Percentiles rank a stretch among this genome's conserved stretches.
phyloP scores from a whole-genome alignment of 2,329 filamentous ascomycete species.

The Aureobasidium sp. region DNA sequence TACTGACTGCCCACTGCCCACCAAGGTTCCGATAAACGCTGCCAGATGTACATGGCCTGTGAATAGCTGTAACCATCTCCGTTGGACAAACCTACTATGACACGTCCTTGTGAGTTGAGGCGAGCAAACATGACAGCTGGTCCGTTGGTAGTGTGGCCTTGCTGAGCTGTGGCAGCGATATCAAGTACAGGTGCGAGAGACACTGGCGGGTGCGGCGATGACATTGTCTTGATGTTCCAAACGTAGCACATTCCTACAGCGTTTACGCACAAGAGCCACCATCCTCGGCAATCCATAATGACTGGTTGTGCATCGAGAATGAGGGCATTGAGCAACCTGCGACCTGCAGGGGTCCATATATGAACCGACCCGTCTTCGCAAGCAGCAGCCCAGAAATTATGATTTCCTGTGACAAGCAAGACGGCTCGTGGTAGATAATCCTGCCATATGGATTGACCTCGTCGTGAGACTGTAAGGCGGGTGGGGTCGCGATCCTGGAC shows the following conservation, averaged over 20 bases:
- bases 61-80: constrained; percentile 92
- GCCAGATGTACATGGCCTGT: constrained; percentile 79
- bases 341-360: constrained; percentile 84
- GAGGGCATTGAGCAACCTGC: constrained; percentile 74
- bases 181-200: constrained; percentile 85
- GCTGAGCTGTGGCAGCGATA: constrained; percentile 69
- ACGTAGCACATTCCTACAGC: constrained; percentile 84
- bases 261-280: constrained; percentile 84
- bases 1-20: constrained; percentile 98
- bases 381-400: constrained; percentile 82
- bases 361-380: constrained; percentile 90
- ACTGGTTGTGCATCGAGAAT: constrained; percentile 88
- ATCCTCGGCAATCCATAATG: constrained; percentile 80
- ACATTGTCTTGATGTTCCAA: constrained; percentile 80
- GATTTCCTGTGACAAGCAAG: constrained; percentile 83
- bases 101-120: constrained; percentile 75
- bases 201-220: constrained; percentile 78
- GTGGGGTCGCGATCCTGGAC: constrained; percentile 67
- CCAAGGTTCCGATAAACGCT: constrained; percentile 92
- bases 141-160: constrained; percentile 65
- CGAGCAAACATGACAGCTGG: constrained; percentile 86
- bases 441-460: constrained; percentile 78
- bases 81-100: constrained; percentile 86
- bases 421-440: constrained; percentile 83
- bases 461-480: constrained; percentile 70